phyloP scores from a whole-genome alignment of 106 monocot species.

The Cymbidium sinense region DNA sequence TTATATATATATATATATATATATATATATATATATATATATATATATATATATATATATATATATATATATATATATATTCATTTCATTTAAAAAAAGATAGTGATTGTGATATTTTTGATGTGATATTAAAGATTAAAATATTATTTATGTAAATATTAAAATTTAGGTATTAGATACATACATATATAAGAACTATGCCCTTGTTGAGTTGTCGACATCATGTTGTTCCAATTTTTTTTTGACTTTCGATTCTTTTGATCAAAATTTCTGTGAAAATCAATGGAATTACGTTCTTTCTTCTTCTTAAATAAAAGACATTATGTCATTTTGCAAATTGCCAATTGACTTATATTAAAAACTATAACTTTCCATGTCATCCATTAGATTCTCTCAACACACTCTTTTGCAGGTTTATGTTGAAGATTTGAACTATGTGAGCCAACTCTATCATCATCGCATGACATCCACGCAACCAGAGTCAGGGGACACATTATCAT shows the following conservation, averaged over 20 bases:
- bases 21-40: too few species aligned
- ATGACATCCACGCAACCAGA: constrained; percentile 4
- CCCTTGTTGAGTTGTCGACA: neutral
- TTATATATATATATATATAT: too few species aligned
- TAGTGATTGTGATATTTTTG: too few species aligned
- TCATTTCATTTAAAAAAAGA: too few species aligned
- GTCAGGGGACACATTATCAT: neutral
- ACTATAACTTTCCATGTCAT: neutral
- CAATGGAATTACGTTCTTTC: neutral
- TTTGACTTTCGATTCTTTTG: neutral
- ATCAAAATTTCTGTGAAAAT: neutral
- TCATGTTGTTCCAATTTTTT: neutral
- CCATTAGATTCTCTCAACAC: neutral
- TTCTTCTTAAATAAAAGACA: neutral
- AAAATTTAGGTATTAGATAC: too few species aligned
- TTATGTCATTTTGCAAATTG: neutral
- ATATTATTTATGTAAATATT: too few species aligned
- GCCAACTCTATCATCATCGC: constrained; percentile 1
- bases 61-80: too few species aligned
- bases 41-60: too few species aligned
- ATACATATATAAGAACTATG: too few species aligned
- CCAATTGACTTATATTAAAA: neutral
- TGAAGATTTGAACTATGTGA: constrained; percentile 42
- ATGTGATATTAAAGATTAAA: too few species aligned
- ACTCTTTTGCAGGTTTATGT: constrained; percentile 30